Evolutionary conservation across 441 rosid genomes (phyloP).

Genomic region (Populus hybrid): DNA sequence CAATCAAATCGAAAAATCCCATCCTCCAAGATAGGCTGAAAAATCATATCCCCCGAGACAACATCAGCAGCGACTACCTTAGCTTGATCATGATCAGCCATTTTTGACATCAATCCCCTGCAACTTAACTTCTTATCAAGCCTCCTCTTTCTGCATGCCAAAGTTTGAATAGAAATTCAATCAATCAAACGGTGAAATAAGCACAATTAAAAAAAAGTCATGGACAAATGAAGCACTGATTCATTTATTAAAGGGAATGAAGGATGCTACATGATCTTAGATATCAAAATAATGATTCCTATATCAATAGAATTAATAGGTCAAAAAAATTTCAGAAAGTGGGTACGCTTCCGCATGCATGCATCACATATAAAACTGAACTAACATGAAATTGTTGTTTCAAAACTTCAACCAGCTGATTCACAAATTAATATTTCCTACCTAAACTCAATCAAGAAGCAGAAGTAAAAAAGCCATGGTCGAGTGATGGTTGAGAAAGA

Average conservation of each 20-base stretch:
- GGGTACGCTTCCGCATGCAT: background rate
- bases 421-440: too few species aligned
- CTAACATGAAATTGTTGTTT: background rate
- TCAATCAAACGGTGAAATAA: background rate
- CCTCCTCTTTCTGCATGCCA: constrained; percentile 5
- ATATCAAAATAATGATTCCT: background rate
- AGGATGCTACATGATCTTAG: background rate
- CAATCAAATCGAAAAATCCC: constrained; percentile 83
- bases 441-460: too few species aligned
- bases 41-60: constrained; percentile 52
- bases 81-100: constrained; percentile 34
- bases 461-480: background rate
- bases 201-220: background rate
- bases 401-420: background rate
- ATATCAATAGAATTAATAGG: background rate
- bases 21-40: constrained; percentile 63
- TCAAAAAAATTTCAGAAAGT: background rate
- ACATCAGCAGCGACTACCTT: constrained; percentile 32
- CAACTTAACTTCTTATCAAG: background rate
- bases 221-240: background rate
- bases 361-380: background rate
- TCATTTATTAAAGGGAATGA: background rate
- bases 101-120: constrained; percentile 25
- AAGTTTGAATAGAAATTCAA: background rate
- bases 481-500: background rate